Conservation (phyloP, 331 rosid species). For the Acacia pycnantha region DNA sequence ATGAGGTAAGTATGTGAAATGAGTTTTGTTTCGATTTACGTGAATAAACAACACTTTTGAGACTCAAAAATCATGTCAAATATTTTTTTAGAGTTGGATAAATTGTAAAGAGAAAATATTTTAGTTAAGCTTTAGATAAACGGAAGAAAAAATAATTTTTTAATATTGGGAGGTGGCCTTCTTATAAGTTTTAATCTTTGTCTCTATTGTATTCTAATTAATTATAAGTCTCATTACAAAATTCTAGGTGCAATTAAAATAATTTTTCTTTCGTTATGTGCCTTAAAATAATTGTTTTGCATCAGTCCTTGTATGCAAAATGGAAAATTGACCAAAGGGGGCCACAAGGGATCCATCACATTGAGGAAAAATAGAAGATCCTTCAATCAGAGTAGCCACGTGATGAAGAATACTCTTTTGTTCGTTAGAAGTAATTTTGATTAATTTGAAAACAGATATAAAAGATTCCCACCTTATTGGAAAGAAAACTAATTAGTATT, state of each 20-base stretch:
- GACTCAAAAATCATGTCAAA: no score
- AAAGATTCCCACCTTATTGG: background rate
- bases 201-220: background rate
- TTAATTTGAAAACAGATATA: background rate
- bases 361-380: background rate
- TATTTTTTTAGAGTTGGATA: no score
- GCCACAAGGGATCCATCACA: background rate
- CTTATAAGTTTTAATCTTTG: no score
- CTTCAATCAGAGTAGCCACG: background rate
- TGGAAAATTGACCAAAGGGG: background rate
- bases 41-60: no score
- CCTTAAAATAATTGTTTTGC: background rate
- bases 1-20: no score
- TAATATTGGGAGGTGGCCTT: background rate
- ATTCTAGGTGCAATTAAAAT: background rate
- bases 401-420: background rate
- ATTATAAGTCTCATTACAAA: background rate
- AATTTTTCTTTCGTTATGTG: background rate
- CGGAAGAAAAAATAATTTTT: no score
- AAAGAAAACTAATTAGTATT: background rate
- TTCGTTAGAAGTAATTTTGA: background rate
- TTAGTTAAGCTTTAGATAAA: no score
- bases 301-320: background rate
- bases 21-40: no score
- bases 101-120: background rate